Base-by-base conservation (phyloP, 495 filamentous ascomycete species). In the Aspergillus hancockii region DNA sequence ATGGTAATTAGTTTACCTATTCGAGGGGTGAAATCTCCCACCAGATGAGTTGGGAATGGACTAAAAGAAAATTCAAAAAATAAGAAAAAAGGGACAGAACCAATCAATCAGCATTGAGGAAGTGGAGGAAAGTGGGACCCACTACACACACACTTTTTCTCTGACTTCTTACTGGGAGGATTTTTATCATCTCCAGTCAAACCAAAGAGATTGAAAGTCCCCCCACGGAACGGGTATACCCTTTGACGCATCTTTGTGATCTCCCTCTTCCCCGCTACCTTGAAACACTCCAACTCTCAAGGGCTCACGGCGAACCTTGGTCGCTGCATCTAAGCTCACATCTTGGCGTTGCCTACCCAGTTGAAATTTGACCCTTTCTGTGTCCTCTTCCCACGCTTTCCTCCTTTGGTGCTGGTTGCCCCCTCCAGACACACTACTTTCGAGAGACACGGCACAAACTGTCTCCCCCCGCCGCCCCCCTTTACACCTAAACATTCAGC, bases 211-310 rank as follows among this genome's bases (percentile, higher is more conserved):
- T 28, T 28, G 25, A 40, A 55, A 40, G 38, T 57, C 49, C 61
- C 63, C 63, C 67, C 69, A 68, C 66, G 62, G 66, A 61, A 67
- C 71, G 70, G 70, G 70, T 70, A 71, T 70, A 71, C 66, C 67
- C 71, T 71, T 74, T 73, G 73, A 74, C 67, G 66, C 71, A 69
- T 67, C 63, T 65, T 63, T 71, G 69, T 67, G 71, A 73, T 71
- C 69, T 65, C 62, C 62, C 67, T 61, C 64, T 66, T 68, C 67
- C 73, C 73, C 73, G 71, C 73, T 69, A 66, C 68, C 64, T 70
- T 76, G 73, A 74, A 74, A 73, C 70, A 67, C 19, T 8, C 43
- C 43, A 47, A 47, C 55, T 43, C 55, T 59, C 40, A 60, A 64
- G 54, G 62, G 55, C 50, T 57, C 65, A 70, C 61, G 66, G 67